Base-by-base conservation (phyloP, 148 eudicot species). In the Vaccinium corymbosum region DNA sequence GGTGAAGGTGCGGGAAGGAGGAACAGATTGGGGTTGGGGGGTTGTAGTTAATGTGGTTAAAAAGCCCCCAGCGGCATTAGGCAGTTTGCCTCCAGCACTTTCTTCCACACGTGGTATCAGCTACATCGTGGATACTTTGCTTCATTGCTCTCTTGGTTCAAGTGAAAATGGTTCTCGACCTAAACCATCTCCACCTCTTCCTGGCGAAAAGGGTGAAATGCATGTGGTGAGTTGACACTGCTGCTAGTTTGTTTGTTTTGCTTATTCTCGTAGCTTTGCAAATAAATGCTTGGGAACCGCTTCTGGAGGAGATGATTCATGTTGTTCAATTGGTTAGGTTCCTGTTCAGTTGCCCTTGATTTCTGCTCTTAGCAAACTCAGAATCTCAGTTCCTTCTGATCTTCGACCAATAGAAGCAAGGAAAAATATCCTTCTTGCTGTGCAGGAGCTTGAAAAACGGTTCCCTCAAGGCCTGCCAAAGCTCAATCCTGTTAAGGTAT, bases 191-290 rank as follows among this genome's bases (percentile, higher is more conserved):
- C 99, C 96, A 81, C 94, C 98, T 80, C 93, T 93, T 79, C 97
- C 98, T n/a, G 99, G 99, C 86, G 94, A 97, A 88, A 95, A 93
- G 89, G 98, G 99, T 77, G 97, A 97, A 92, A 97, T 97, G 98
- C 99, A 95, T 84, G 99, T 97, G 95, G 99, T 97, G 87, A 93
- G 95, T 91, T 74, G 51, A 66, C 49, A 51, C 29, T 76, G 15
- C 77, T 75, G 51, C 32, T 57, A 19, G 78, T 82, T 38, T 46
- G 75, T 73, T 83, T 55, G 78, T 27, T 53, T 48, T n/a, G 82
- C 78, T 13, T 76, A 80, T 49, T 75, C 50, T 42, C 78, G 57
- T 71, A 55, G 22, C 20, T 82, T 35, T 68, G 68, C 64, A 55
- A 78, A 55, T 79, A 79, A 55, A 50, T 48, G 42, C 80, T 82